phyloP scores from a whole-genome alignment of 2,329 filamentous ascomycete genomes.

The Cephalotrichum gorgonifer region DNA sequence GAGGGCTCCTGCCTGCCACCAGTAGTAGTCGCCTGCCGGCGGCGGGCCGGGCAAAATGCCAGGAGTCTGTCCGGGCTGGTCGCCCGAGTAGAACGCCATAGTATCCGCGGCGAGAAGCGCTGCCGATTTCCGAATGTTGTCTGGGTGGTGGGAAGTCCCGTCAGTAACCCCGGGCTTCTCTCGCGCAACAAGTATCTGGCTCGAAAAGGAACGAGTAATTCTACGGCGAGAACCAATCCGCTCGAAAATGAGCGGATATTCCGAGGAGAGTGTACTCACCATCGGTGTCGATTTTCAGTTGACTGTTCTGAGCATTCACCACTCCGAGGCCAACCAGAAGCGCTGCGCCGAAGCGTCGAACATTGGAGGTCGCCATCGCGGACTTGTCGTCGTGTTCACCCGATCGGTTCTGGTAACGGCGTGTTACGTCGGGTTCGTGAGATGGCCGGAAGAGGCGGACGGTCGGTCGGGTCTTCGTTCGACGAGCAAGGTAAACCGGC shows the following conservation, averaged over 20 bases:
- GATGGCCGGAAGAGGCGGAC: background rate
- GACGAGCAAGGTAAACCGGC: background rate
- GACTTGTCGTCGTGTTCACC: background rate
- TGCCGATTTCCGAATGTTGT: slow-evolving; percentile 34
- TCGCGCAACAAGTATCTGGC: background rate
- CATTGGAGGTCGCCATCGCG: background rate
- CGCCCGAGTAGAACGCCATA: slow-evolving; percentile 39
- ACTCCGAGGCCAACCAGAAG: slow-evolving; percentile 5
- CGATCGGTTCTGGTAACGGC: background rate
- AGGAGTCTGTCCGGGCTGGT: slow-evolving; percentile 38
- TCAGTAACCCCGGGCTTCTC: background rate
- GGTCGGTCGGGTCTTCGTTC: background rate
- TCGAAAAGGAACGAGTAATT: background rate
- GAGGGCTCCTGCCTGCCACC: slow-evolving; percentile 64
- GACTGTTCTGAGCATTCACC: slow-evolving; percentile 11
- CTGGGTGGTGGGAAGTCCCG: slow-evolving; percentile 16
- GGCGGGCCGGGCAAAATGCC: slow-evolving; percentile 49
- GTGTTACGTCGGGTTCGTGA: background rate
- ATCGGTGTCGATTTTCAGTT: slow-evolving; percentile 19
- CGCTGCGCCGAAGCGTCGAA: slow-evolving; percentile 8
- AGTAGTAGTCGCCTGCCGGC: slow-evolving; percentile 51
- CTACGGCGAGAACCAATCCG: background rate
- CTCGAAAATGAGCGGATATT: background rate
- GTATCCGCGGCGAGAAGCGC: slow-evolving; percentile 37
- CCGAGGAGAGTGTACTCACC: slow-evolving; percentile 12